Conservation (phyloP, 192 early-diverging fungal genomes). For the Podila clonocystis region DNA sequence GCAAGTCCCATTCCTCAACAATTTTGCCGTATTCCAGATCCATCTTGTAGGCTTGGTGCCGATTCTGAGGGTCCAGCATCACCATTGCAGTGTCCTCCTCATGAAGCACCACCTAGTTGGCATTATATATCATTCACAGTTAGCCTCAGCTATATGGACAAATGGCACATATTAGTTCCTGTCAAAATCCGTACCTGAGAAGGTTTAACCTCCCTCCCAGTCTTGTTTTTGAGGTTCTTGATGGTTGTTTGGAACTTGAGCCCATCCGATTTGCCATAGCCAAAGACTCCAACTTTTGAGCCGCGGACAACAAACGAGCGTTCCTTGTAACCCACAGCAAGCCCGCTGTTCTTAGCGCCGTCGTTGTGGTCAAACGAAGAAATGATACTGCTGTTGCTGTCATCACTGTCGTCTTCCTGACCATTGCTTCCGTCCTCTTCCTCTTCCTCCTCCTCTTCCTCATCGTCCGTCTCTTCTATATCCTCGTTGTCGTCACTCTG, state of each 20-base stretch:
- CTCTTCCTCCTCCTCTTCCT: conserved; percentile 33
- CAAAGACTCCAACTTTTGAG: conserved; percentile 90
- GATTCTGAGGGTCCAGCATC: conserved; percentile 75
- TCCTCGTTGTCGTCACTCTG: conserved; percentile 5
- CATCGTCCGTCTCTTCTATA: conserved; percentile 22
- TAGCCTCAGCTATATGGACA: conserved; percentile 32
- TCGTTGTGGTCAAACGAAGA: conserved; percentile 18
- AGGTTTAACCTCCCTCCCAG: conserved; percentile 74
- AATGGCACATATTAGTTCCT: too few species aligned
- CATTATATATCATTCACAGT: too few species aligned
- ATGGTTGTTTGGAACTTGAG: conserved; percentile 86
- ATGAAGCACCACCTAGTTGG: conserved; percentile 49
- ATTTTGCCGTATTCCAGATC: conserved; percentile 92
- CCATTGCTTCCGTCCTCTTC: conserved; percentile 3
- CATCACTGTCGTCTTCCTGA: conserved; percentile 51
- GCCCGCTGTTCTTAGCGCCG: conserved; percentile 73
- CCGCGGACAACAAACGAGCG: conserved; percentile 95
- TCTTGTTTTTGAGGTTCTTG: conserved; percentile 71
- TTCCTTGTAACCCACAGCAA: conserved; percentile 88
- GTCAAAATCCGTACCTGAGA: conserved; percentile 63
- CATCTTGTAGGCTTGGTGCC: conserved; percentile 85
- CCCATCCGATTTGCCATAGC: conserved; percentile 74
- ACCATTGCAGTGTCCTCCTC: conserved; percentile 85
- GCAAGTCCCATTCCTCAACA: conserved; percentile 93
- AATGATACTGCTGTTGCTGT: conserved; percentile 49